Evolutionary conservation across 306 rosid genomes (phyloP), one percentile per base, ranked within the genome.

Genomic region (Herpetospermum pedunculosum): DNA sequence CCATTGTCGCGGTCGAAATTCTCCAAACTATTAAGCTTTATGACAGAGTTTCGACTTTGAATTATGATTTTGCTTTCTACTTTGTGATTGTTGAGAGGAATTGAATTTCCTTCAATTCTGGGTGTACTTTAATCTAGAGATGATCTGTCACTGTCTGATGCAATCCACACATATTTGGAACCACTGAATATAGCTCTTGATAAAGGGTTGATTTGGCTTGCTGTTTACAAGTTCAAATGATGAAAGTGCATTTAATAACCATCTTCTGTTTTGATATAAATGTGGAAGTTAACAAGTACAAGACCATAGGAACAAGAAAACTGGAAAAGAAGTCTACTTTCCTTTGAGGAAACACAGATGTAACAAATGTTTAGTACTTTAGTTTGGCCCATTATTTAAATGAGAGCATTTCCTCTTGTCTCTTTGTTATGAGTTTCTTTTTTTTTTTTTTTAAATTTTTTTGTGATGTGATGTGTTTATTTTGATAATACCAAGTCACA

Each of bases 401-500:
- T 25, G 2, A 29, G 58, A 44, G 28, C 74, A 70, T 29, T 70
- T 70, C 18, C 74, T 18, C 9, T 44, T 47, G 74, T 70, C 74
- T 18, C 15, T 29, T 26, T 47, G 58, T 47, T 46, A 4, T 10
- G n/a, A 26, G 25, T 28, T 67, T 46, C 23, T 44, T 3, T 44
- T 44, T 3, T 4, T 26, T 7, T 41, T 43, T 16, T 44, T 16
- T 15, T 41, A 3, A 15, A n/a, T n/a, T n/a, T n/a, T n/a, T 14
- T 25, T 43, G 54, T 69, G 54, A 69, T 69, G 58, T 70, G 74
- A 44, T 25, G 10, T 26, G 38, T 44, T 67, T 70, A 28, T 47
- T 46, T 14, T 70, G 57, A 46, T 46, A 70, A 70, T 70, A 46
- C 37, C 74, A 44, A 29, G 74, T 70, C 58, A 70, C 57, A 47